Evolutionary conservation across 2,329 filamentous ascomycete genomes (phyloP), one percentile per base, ranked within the genome.

Genomic region (Exophiala bonariae): DNA sequence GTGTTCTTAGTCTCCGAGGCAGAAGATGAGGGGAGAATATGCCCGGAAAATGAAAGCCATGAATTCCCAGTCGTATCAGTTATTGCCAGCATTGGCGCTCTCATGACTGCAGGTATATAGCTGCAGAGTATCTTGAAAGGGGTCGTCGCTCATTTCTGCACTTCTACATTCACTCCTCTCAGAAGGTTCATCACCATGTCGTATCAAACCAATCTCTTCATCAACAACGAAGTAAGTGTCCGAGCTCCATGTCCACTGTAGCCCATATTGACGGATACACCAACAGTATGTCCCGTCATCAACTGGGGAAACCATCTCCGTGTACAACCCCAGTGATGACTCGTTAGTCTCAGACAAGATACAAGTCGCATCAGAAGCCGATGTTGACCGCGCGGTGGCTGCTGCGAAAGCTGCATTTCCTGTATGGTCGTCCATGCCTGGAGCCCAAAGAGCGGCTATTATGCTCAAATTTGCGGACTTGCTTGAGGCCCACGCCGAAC

Each of bases 401-500:
- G 66, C 68, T 8, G 66, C 68, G 3, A 62, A 64, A 36, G 64
- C 65, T 34, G 66, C 66, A 7, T 50, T 63, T 32, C 59, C 62
- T 20, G 52, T 43, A 44, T 66, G 63, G 63, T 50, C 58, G 10
- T 55, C 60, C 16, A 52, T 58, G 2, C 49, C 61, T 1, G 61
- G 58, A 11, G 33, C 55, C 7, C 56, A 62, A 26, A 57, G 62
- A 7, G 58, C 55, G 10, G 51, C 41, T 32, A 47, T 63, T 33
- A 59, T 61, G 55, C 50, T 51, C 19, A 62, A 63, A 44, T 58
- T 56, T 37, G 55, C 54, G 14, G 79, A 85, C 47, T 72, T 92
- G 23, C 74, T 91, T 30, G 80, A 84, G 38, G 62, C 83, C 59
- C 76, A 93, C 64, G 75, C 74, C 55, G 76, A 83, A 56, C 75